A percentile compares a stretch with the other conserved stretches of the same genome.
Evolutionary conservation across 495 filamentous ascomycete genomes (phyloP).

Genomic region (Penicillium macrosclerotiorum): DNA sequence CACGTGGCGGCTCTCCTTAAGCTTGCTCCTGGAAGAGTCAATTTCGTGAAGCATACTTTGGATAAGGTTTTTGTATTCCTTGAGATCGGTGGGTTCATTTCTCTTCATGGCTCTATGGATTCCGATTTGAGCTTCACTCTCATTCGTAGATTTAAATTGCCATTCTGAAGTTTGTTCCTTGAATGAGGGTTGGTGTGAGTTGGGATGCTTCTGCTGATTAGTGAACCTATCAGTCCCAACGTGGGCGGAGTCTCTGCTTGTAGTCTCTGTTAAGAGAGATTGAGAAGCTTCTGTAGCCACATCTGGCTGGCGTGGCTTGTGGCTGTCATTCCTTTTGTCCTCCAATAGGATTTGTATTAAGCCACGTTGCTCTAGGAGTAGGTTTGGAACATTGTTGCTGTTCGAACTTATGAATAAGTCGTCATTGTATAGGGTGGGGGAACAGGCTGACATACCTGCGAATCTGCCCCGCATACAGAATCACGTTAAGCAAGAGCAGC

Average conservation of each 20-base stretch:
- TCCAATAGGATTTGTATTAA: slow-evolving; percentile 5
- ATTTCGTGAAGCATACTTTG: slow-evolving; percentile 12
- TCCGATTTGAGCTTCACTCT: background rate
- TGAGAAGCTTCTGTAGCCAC: background rate
- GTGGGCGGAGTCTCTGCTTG: background rate
- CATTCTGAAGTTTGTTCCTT: background rate
- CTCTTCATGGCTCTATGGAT: background rate
- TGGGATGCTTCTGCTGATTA: background rate
- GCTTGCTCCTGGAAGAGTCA: slow-evolving; percentile 7
- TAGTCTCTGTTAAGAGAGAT: background rate
- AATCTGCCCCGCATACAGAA: slow-evolving; percentile 32
- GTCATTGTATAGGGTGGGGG: background rate
- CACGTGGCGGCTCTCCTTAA: slow-evolving; percentile 4
- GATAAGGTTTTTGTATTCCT: slow-evolving; percentile 9
- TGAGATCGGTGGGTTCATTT: slow-evolving; percentile 3
- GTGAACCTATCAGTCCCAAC: background rate
- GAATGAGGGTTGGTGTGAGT: background rate
- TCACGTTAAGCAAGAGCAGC: slow-evolving; percentile 34
- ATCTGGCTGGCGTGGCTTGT: background rate
- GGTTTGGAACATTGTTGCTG: slow-evolving; percentile 1
- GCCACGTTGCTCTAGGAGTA: slow-evolving; percentile 10
- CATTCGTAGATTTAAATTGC: background rate
- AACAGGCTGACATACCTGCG: slow-evolving; percentile 10
- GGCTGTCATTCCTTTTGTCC: background rate
- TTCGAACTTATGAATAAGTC: background rate